phyloP scores from a whole-genome alignment of 2,329 filamentous ascomycete genomes.

The Aspergillus terreus region DNA sequence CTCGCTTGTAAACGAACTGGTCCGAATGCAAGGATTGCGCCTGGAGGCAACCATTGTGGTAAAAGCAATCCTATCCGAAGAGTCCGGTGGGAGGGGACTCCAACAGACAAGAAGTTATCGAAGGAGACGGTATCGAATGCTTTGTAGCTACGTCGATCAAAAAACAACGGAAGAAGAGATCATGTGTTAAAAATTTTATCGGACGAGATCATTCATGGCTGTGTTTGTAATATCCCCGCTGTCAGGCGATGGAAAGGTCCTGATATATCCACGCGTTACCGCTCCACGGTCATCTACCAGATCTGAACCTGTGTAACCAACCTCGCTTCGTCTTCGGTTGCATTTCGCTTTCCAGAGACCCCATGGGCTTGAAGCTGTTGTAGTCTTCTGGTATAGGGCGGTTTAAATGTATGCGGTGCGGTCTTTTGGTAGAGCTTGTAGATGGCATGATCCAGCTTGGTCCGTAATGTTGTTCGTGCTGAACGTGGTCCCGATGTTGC shows the following conservation, averaged over 20 bases:
- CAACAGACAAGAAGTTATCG: neutral
- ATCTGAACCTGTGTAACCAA: slow-evolving; percentile 33
- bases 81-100: no score
- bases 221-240: slow-evolving; percentile 36
- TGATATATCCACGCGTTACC: neutral
- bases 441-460: slow-evolving; percentile 22
- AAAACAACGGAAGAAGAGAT: slow-evolving; percentile 38
- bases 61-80: no score
- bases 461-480: slow-evolving; percentile 10
- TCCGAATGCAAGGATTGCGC: no score
- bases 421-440: slow-evolving; percentile 19
- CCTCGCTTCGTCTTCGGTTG: slow-evolving; percentile 30
- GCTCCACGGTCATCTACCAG: slow-evolving; percentile 31
- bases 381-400: slow-evolving; percentile 34
- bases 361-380: slow-evolving; percentile 26
- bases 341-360: slow-evolving; percentile 26
- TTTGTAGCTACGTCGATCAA: slow-evolving; percentile 37
- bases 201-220: slow-evolving; percentile 30
- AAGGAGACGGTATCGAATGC: slow-evolving; percentile 2
- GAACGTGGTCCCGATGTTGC: neutral
- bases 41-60: no score
- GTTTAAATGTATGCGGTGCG: slow-evolving; percentile 19
- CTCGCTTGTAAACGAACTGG: no score
- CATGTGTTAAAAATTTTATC: slow-evolving; percentile 41
- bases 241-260: slow-evolving; percentile 11